A percentile compares a stretch with the other conserved stretches of the same genome.
Evolutionary conservation across 1,284 basidiomycete genomes (phyloP).

Genomic region (Trichosporon coremiiforme): DNA sequence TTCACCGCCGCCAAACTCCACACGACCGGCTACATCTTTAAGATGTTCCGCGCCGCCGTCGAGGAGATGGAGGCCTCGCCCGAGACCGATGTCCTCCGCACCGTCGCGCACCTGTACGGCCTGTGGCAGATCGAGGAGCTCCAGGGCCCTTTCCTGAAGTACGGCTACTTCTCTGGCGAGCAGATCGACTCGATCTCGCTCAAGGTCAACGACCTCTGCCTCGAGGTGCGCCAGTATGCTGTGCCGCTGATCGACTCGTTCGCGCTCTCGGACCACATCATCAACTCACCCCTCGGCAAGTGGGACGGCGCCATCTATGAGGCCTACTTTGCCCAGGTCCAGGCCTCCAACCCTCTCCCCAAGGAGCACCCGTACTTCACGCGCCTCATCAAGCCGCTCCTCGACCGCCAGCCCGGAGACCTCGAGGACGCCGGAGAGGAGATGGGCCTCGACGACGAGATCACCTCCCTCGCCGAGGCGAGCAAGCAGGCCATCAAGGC

Average conservation of each 20-base stretch:
- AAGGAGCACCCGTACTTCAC: conserved; percentile 62
- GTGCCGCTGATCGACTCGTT: conserved; percentile 62
- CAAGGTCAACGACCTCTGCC: conserved; percentile 59
- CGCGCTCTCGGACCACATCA: conserved; percentile 61
- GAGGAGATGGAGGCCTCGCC: conserved; percentile 33
- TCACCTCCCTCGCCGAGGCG: conserved; percentile 42
- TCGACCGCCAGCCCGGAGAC: conserved; percentile 58
- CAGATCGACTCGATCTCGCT: conserved; percentile 59
- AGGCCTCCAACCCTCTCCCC: conserved; percentile 50
- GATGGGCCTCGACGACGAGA: conserved; percentile 56
- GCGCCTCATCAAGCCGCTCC: conserved; percentile 61
- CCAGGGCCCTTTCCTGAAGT: conserved; percentile 61
- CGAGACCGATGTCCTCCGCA: conserved; percentile 52
- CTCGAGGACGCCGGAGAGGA: conserved; percentile 58
- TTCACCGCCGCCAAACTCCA: conserved; percentile 62
- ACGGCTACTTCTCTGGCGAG: conserved; percentile 57
- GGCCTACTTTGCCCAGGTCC: conserved; percentile 60
- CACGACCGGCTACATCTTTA: conserved; percentile 51
- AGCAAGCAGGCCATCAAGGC: conserved; percentile 21
- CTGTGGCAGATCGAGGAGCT: conserved; percentile 64
- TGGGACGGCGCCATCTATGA: conserved; percentile 60
- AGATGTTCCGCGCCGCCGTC: conserved; percentile 54
- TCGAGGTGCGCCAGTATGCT: conserved; percentile 58
- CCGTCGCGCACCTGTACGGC: conserved; percentile 57
- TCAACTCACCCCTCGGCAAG: conserved; percentile 63